phyloP scores from a whole-genome alignment of 2,329 filamentous ascomycete species.

The Xylariaceae sp. region DNA sequence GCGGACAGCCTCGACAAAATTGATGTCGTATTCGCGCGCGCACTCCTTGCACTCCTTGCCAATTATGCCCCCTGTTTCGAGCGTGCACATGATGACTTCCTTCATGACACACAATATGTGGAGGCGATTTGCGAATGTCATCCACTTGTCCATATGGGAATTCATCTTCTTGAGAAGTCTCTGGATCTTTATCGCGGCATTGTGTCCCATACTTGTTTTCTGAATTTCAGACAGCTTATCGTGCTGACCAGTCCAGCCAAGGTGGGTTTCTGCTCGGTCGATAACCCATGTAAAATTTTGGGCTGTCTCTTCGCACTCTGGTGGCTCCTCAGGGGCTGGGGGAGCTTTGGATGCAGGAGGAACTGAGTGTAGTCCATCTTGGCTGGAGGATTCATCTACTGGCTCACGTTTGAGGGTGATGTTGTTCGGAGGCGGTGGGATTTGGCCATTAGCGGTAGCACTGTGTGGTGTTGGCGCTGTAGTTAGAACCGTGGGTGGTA shows the following conservation, averaged over 20 bases:
- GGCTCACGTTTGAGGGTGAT: too few relatives aligned
- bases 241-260: slow-evolving; percentile 15
- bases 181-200: slow-evolving; percentile 12
- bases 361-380: neutral
- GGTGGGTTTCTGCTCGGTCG: slow-evolving; percentile 12
- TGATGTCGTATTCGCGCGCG: slow-evolving; percentile 11
- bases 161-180: slow-evolving; percentile 13
- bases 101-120: slow-evolving; percentile 20
- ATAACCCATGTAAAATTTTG: slow-evolving; percentile 13
- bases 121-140: slow-evolving; percentile 14
- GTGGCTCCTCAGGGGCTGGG: too few relatives aligned
- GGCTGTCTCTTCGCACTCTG: slow-evolving; percentile 7
- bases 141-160: slow-evolving; percentile 8
- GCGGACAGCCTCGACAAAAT: slow-evolving; percentile 10
- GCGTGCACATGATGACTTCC: slow-evolving; percentile 12
- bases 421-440: too few relatives aligned
- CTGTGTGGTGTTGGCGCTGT: too few relatives aligned
- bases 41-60: slow-evolving; percentile 10
- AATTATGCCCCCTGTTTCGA: slow-evolving; percentile 11
- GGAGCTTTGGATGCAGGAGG: neutral
- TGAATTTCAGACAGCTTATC: slow-evolving; percentile 8
- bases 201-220: slow-evolving; percentile 7
- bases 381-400: neutral
- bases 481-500: too few relatives aligned
- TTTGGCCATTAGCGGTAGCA: too few relatives aligned